A percentile compares a stretch with the other conserved stretches of the same genome.
Evolutionary conservation across 2,329 filamentous ascomycete genomes (phyloP).

Genomic region (Tolypocladium pustulatum): DNA sequence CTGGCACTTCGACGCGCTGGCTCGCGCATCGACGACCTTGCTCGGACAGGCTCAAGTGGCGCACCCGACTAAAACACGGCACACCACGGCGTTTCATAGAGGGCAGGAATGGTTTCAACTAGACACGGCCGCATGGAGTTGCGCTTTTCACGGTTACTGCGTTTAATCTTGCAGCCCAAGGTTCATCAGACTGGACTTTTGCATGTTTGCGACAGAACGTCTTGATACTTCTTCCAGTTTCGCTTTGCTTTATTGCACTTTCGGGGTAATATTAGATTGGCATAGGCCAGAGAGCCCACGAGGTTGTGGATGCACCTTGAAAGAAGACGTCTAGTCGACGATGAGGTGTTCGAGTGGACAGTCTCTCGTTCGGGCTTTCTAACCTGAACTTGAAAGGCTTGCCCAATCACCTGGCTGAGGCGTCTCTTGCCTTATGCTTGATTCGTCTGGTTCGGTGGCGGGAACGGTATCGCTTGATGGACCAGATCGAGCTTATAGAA

Average conservation of each 20-base stretch:
- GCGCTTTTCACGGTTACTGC: conserved; percentile 3
- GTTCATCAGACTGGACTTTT: not conserved
- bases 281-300: not conserved
- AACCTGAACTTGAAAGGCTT: too few species aligned
- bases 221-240: not conserved
- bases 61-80: conserved; percentile 6
- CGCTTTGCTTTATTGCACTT: not conserved
- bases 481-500: not conserved
- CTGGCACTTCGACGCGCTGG: not conserved
- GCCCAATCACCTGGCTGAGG: not conserved
- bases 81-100: conserved; percentile 21
- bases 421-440: not conserved
- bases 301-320: not conserved
- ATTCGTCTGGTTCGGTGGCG: not conserved
- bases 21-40: not conserved
- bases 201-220: not conserved
- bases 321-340: not conserved
- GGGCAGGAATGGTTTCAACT: conserved; percentile 12
- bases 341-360: not conserved
- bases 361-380: not conserved
- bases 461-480: not conserved
- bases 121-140: conserved; percentile 7
- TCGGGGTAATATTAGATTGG: not conserved
- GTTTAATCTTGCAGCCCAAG: not conserved
- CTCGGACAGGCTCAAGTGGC: not conserved